Percentiles rank a stretch among this genome's conserved stretches.
Evolutionary conservation across 2,329 filamentous ascomycete species (phyloP).

Genomic region (Cercospora beticola): DNA sequence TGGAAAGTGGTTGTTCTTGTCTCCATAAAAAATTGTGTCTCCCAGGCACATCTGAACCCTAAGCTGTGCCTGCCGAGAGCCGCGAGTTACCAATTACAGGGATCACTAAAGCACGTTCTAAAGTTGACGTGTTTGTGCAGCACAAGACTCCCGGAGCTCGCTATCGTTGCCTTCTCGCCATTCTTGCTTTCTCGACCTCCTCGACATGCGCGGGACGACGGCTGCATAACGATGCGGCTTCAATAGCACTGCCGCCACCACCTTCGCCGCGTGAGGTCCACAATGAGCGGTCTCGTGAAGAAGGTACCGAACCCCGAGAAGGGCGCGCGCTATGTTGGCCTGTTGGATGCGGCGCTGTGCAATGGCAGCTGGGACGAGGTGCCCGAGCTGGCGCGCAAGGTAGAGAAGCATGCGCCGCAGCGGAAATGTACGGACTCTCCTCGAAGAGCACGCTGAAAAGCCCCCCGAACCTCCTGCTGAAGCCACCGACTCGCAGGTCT

Average conservation of each 20-base stretch:
- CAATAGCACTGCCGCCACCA: conserved; percentile 19
- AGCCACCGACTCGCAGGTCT: conserved; percentile 40
- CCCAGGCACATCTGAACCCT: neutral
- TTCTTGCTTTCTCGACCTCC: neutral
- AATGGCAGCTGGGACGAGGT: conserved; percentile 83
- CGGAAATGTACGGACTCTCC: conserved; percentile 66
- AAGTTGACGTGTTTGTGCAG: conserved; percentile 10
- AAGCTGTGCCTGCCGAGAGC: conserved; percentile 2
- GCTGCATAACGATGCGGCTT: conserved; percentile 19
- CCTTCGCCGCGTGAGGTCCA: conserved; percentile 12
- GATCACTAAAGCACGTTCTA: conserved; percentile 9
- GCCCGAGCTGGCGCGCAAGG: conserved; percentile 85
- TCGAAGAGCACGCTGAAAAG: neutral
- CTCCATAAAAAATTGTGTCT: conserved; percentile 3
- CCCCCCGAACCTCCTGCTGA: conserved; percentile 6
- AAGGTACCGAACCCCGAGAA: conserved; percentile 52
- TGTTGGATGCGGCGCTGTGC: conserved; percentile 83
- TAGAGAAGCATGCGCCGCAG: conserved; percentile 88
- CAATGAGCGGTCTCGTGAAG: conserved; percentile 30
- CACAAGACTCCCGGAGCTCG: neutral
- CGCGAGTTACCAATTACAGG: conserved; percentile 7
- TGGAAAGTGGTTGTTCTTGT: neutral
- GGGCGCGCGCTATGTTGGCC: conserved; percentile 75
- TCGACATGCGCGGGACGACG: neutral
- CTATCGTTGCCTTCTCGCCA: neutral